A percentile compares a stretch with the other conserved stretches of the same genome.
Conservation (phyloP, 352 stramenopile species). For the Phytophthora lateralis region DNA sequence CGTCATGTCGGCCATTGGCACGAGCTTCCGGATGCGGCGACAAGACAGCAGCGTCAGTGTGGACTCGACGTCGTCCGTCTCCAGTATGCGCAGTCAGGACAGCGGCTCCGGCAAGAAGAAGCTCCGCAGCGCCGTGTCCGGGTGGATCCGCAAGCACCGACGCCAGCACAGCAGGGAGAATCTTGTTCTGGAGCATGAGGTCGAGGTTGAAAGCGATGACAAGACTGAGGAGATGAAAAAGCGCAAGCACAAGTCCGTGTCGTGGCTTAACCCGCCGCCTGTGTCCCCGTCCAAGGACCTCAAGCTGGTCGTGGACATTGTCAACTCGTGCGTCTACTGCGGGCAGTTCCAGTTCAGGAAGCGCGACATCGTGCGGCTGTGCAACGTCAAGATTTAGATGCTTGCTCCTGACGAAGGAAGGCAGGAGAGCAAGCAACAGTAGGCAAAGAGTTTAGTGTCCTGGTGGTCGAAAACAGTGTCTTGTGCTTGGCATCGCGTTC, state of each 20-base stretch:
- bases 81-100: constrained; percentile 19
- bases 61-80: constrained; percentile 22
- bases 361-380: constrained; percentile 59
- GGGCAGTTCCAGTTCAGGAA: constrained; percentile 58
- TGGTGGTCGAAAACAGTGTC: constrained; percentile 26
- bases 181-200: constrained; percentile 9
- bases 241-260: constrained; percentile 29
- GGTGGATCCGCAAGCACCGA: constrained; percentile 38
- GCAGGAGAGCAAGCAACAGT: constrained; percentile 13
- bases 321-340: constrained; percentile 72
- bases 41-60: constrained; percentile 29
- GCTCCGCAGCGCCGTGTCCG: constrained; percentile 22
- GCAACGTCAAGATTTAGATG: constrained; percentile 60
- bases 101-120: constrained; percentile 18
- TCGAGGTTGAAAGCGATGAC: constrained; percentile 15
- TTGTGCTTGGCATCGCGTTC: too few relatives aligned
- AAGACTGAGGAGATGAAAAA: constrained; percentile 19
- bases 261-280: constrained; percentile 52
- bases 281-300: constrained; percentile 49
- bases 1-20: constrained; percentile 32
- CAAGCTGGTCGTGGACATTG: constrained; percentile 60
- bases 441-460: constrained; percentile 17
- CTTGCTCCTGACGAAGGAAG: constrained; percentile 29
- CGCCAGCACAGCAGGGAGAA: constrained; percentile 19
- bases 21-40: constrained; percentile 27